Evolutionary conservation across 2,329 filamentous ascomycete genomes (phyloP).

Genomic region (Fusarium verrucosum): DNA sequence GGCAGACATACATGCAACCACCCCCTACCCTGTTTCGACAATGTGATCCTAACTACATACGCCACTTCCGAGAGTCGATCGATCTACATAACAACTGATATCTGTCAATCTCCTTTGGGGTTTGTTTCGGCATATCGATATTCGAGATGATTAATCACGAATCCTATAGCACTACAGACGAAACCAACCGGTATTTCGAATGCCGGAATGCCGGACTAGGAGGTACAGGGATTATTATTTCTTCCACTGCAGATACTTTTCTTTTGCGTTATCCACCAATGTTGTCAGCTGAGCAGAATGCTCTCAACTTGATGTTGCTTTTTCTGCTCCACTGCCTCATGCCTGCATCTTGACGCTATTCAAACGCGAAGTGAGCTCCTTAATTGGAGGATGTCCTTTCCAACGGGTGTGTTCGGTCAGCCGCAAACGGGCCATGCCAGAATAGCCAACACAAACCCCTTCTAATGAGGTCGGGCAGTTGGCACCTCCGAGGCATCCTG

Average conservation of each 20-base stretch:
- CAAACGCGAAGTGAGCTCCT: background rate
- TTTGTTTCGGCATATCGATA: background rate
- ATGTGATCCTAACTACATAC: background rate
- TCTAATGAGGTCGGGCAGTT: background rate
- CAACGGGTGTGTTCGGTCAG: slow-evolving; percentile 6
- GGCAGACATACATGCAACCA: background rate
- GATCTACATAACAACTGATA: background rate
- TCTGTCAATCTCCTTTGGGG: background rate
- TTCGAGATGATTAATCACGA: background rate
- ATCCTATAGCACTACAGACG: background rate
- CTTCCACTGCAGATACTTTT: slow-evolving; percentile 7
- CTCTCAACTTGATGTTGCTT: slow-evolving; percentile 17
- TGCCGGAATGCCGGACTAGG: background rate
- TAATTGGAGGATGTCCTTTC: background rate
- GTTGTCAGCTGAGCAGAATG: slow-evolving; percentile 2
- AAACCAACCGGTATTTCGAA: background rate
- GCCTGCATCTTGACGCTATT: background rate
- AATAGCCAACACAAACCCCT: background rate
- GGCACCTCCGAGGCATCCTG: slow-evolving; percentile 33
- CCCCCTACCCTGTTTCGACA: background rate
- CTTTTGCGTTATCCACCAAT: slow-evolving; percentile 23
- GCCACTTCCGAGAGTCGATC: slow-evolving; percentile 10
- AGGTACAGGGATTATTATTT: no score
- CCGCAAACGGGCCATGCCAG: background rate
- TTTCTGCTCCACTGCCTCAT: slow-evolving; percentile 2